Conservation (phyloP, 164 flowering plant genomes). For the Stephania japonica region DNA sequence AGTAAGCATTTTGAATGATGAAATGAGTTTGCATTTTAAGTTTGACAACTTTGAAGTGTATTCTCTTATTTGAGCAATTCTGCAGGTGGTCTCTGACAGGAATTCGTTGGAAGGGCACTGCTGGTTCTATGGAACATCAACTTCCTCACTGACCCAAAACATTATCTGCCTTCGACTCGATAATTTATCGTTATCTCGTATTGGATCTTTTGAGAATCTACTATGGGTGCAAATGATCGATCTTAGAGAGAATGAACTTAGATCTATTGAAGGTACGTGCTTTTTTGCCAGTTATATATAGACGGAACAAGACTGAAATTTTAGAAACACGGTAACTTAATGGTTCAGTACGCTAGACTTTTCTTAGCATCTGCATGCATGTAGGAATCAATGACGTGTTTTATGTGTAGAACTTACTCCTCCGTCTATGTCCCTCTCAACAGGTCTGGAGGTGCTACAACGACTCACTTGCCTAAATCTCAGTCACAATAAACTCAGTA, state of each 20-base stretch:
- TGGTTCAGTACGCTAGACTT: background rate
- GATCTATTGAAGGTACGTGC: slow-evolving; percentile 72
- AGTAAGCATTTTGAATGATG: no score
- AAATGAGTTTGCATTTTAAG: no score
- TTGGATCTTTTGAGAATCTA: slow-evolving; percentile 58
- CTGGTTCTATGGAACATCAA: slow-evolving; percentile 26
- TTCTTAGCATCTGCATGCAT: background rate
- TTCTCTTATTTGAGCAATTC: slow-evolving; percentile 12
- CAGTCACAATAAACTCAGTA: slow-evolving; percentile 58
- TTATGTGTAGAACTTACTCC: background rate
- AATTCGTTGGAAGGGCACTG: slow-evolving; percentile 52
- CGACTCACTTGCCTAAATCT: slow-evolving; percentile 63
- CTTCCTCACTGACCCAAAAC: slow-evolving; percentile 12
- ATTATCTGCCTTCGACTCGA: slow-evolving; percentile 50
- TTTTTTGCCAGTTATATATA: background rate
- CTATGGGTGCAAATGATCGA: slow-evolving; percentile 90
- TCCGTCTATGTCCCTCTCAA: slow-evolving; percentile 6
- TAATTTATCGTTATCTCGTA: slow-evolving; percentile 57
- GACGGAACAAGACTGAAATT: background rate
- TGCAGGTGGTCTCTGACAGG: slow-evolving; percentile 50
- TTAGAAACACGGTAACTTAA: background rate
- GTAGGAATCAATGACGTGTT: background rate
- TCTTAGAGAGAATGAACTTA: slow-evolving; percentile 80
- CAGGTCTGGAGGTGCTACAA: slow-evolving; percentile 89
- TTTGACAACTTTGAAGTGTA: no score